phyloP scores from a whole-genome alignment of 108 stramenopile genomes.

The Cyclotella baltica region DNA sequence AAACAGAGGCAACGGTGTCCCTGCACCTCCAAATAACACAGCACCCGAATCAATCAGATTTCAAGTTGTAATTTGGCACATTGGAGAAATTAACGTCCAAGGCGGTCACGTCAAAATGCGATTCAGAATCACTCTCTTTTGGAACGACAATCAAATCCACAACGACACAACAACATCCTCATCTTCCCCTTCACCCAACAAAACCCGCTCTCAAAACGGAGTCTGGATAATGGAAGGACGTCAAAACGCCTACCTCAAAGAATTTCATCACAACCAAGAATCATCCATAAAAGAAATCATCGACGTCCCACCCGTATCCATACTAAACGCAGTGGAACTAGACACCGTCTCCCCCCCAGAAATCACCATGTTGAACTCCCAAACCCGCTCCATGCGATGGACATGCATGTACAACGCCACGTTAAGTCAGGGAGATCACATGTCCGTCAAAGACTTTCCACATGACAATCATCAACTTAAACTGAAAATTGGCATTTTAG shows the following conservation, averaged over 20 bases:
- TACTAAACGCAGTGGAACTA: conserved; percentile 29
- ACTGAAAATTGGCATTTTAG: conserved; percentile 28
- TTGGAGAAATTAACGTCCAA: conserved; percentile 43
- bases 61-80: conserved; percentile 56
- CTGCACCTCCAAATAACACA: neutral
- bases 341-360: conserved; percentile 22
- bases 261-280: conserved; percentile 4
- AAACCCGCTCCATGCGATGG: conserved; percentile 39
- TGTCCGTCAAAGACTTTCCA: conserved; percentile 34
- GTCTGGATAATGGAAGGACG: conserved; percentile 49
- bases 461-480: conserved; percentile 32
- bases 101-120: conserved; percentile 46
- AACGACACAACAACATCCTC: neutral
- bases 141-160: conserved; percentile 29
- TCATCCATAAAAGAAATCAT: conserved; percentile 5
- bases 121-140: conserved; percentile 51
- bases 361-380: conserved; percentile 18
- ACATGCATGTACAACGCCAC: conserved; percentile 46
- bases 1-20: neutral
- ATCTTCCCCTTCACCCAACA: neutral
- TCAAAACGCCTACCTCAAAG: conserved; percentile 20
- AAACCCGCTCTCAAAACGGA: neutral
- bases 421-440: conserved; percentile 31
- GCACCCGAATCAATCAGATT: conserved; percentile 30
- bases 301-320: conserved; percentile 41